Base-by-base conservation (phyloP, 2,329 filamentous ascomycete species). In the Penicillium sp. region DNA sequence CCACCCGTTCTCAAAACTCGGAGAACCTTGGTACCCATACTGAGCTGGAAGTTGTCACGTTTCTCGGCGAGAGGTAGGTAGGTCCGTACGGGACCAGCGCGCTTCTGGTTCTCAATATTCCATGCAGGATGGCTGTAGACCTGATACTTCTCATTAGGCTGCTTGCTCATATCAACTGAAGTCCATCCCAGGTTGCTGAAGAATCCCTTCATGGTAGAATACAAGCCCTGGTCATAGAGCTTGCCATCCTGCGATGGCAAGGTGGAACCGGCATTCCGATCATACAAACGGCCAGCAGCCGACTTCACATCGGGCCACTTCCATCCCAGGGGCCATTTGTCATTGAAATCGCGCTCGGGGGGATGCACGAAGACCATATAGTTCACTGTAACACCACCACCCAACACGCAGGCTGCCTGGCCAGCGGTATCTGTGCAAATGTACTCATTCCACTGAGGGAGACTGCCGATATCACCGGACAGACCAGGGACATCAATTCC, bases 301-400 rank as follows among this genome's bases (percentile, higher is more conserved):
- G 75, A 67, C 54, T 75, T 74, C 67, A 90, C 81, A 61, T 90
- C 87, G 5, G 73, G 67, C n/a, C 83, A 79, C 70, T 88, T 85
- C 88, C 88, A 92, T 31, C 88, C 88, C 1, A 74, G 59, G 1
- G 88, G 88, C 75, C 89, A 92, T 69, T 88, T 34, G 32, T 34
- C 32, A 11, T 34, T 88, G 68, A 88, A 91, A 67, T 91, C 88
- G 7, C 75, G 68, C 4, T 81, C 77, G 55, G 85, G 82, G 0
- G 88, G 60, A 40, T 65, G 61, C 32, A 66, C 63, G 31, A 67
- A 67, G 27, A 59, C 65, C 65, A 58, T 65, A 39, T 63, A 65
- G 56, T 67, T 67, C 22, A 67, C 48, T 1, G 65, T 65, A 3
- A 62, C 64, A 41, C 65, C 65, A 16, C 64, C 65, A 22, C 65